phyloP scores from a whole-genome alignment of 768 basidiomycete genomes.

The Artomyces pyxidatus region DNA sequence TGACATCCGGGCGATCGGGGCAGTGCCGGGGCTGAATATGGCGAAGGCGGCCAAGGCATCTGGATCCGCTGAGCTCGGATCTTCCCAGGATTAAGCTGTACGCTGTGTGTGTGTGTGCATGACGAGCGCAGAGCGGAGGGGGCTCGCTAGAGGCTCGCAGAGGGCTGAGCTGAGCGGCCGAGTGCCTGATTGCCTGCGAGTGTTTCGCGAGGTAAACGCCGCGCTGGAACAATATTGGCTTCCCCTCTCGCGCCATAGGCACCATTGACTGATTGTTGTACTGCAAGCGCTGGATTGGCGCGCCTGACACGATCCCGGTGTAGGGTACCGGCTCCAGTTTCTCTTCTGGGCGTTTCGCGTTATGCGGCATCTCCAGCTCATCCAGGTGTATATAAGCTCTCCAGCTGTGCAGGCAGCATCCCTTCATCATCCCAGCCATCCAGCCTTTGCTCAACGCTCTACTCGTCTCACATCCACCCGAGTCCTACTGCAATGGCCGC shows the following conservation, averaged over 20 bases:
- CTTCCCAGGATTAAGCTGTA: neutral
- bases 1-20: neutral
- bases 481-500: slow-evolving; percentile 9
- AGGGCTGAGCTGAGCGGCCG: no score
- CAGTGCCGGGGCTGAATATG: neutral
- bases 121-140: no score
- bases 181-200: neutral
- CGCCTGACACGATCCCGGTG: no score
- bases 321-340: no score
- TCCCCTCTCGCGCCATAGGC: neutral
- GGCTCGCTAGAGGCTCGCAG: no score
- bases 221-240: neutral
- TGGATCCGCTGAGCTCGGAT: neutral
- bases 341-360: no score
- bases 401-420: no score
- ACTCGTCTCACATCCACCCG: neutral
- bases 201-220: neutral
- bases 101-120: no score
- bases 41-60: neutral
- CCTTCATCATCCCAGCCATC: neutral
- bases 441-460: neutral
- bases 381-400: no score
- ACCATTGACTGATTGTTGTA: neutral
- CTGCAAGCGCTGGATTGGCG: no score
- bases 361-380: no score